phyloP scores from a whole-genome alignment of 805 yeast genomes.

The Deakozyma indianensis region DNA sequence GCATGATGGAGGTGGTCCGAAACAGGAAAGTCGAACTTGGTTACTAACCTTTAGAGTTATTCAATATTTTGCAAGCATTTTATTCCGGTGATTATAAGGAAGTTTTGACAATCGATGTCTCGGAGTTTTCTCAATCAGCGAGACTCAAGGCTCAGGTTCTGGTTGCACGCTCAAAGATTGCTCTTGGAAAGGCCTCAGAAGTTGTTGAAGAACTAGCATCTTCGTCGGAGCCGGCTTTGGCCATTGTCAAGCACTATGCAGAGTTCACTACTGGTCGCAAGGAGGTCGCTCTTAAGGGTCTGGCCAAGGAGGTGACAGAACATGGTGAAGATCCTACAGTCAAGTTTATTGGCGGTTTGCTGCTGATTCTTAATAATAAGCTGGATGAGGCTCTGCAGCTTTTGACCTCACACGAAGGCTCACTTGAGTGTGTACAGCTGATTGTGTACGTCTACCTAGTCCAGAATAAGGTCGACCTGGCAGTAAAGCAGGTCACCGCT shows the following conservation, averaged over 20 bases:
- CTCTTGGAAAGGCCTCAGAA: constrained; percentile 18
- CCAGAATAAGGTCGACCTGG: constrained; percentile 30
- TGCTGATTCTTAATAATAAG: constrained; percentile 26
- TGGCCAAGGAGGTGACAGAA: constrained; percentile 10
- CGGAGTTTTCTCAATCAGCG: constrained; percentile 12
- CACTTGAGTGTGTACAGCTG: constrained; percentile 23
- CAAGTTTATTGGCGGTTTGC: constrained; percentile 27
- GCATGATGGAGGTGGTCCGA: no score
- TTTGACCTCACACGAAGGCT: constrained; percentile 25
- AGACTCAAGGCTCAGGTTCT: constrained; percentile 19
- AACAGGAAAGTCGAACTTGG: not conserved
- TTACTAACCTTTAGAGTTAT: not conserved
- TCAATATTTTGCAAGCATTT: constrained; percentile 18
- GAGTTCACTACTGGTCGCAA: constrained; percentile 12
- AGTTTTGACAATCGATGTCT: constrained; percentile 18
- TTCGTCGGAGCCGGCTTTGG: constrained; percentile 13
- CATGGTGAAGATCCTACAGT: constrained; percentile 18
- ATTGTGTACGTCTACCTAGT: constrained; percentile 25
- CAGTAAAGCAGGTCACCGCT: constrained; percentile 29
- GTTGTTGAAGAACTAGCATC: constrained; percentile 17
- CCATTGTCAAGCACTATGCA: constrained; percentile 16
- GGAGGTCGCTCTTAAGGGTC: constrained; percentile 9
- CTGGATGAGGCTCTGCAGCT: constrained; percentile 30
- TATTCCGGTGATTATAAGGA: constrained; percentile 25
- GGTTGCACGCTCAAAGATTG: constrained; percentile 24